A percentile compares a stretch with the other conserved stretches of the same genome.
Conservation (phyloP, 2,329 filamentous ascomycete species). For the Chaetomium globosum region DNA sequence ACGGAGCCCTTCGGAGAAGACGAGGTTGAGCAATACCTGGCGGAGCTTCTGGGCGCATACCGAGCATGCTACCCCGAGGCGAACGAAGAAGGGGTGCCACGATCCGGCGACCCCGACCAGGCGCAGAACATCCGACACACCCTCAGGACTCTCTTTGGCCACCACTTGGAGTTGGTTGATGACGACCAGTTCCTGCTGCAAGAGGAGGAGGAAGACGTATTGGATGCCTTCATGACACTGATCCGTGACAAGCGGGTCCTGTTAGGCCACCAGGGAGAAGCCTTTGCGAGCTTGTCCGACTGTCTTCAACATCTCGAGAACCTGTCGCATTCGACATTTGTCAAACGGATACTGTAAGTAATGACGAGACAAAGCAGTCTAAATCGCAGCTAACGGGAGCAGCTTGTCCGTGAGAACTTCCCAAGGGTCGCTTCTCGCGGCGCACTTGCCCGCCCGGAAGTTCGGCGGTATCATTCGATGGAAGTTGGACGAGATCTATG, state of each 20-base stretch:
- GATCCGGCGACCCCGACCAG: background rate
- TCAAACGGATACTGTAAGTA: slow-evolving; percentile 28
- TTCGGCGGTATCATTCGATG: slow-evolving; percentile 18
- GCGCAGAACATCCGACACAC: slow-evolving; percentile 22
- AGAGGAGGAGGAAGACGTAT: slow-evolving; percentile 32
- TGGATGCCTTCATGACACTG: slow-evolving; percentile 28
- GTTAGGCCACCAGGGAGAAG: background rate
- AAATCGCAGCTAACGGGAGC: slow-evolving; percentile 5
- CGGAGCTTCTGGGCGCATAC: slow-evolving; percentile 25
- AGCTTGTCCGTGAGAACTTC: slow-evolving; percentile 14
- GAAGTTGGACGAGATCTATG: slow-evolving; percentile 23
- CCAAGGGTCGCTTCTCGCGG: slow-evolving; percentile 13
- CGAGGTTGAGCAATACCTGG: slow-evolving; percentile 29
- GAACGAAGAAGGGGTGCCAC: slow-evolving; percentile 11
- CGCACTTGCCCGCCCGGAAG: background rate
- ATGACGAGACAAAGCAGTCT: background rate
- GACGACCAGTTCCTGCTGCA: slow-evolving; percentile 25
- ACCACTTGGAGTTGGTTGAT: slow-evolving; percentile 22
- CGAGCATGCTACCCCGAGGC: slow-evolving; percentile 29
- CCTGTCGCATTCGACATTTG: slow-evolving; percentile 18
- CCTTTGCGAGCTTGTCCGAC: slow-evolving; percentile 13
- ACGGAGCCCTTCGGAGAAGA: slow-evolving; percentile 28
- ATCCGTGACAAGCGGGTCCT: slow-evolving; percentile 23
- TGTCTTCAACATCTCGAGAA: slow-evolving; percentile 17
- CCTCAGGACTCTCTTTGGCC: slow-evolving; percentile 25